A percentile compares a stretch with the other conserved stretches of the same genome.
Conservation (phyloP, 345 rosid genomes). For the Linum trigynum region DNA sequence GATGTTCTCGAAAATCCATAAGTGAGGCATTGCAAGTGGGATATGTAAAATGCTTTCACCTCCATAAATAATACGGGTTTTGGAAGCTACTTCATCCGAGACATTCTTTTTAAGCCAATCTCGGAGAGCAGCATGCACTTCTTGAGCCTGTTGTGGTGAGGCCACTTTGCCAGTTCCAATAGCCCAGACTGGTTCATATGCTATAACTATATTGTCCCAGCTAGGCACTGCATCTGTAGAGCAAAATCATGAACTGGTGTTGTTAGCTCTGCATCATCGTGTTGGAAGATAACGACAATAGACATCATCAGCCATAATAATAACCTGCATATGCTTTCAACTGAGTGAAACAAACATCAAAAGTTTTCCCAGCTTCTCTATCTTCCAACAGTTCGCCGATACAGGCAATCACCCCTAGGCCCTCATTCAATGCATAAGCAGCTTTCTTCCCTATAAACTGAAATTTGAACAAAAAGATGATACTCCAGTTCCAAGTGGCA, state of each 20-base stretch:
- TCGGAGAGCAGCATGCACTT: slow-evolving; percentile 81
- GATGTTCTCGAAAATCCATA: neutral
- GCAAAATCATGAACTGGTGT: too few species aligned
- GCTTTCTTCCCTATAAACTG: slow-evolving; percentile 98
- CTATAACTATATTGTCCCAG: slow-evolving; percentile 86
- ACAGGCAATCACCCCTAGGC: slow-evolving; percentile 92
- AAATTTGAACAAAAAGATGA: slow-evolving; percentile 8
- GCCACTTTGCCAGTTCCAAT: slow-evolving; percentile 99
- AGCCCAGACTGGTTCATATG: slow-evolving; percentile 99
- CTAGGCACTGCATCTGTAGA: slow-evolving; percentile 59
- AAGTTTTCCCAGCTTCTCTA: slow-evolving; percentile 92
- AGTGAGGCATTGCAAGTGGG: too few species aligned
- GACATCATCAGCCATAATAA: too few species aligned
- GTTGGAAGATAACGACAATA: too few species aligned
- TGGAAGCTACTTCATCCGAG: slow-evolving; percentile 84
- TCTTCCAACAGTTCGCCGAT: slow-evolving; percentile 81
- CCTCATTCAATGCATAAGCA: slow-evolving; percentile 78
- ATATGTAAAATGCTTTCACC: slow-evolving; percentile 27
- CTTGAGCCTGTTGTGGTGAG: slow-evolving; percentile 88
- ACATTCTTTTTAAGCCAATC: slow-evolving; percentile 88
- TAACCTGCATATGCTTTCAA: slow-evolving; percentile 58
- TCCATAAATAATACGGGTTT: slow-evolving; percentile 92
- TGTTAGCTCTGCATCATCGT: too few species aligned
- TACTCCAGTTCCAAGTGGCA: neutral
- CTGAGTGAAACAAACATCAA: slow-evolving; percentile 87